Percentiles rank a stretch among this genome's conserved stretches.
phyloP scores from a whole-genome alignment of 2,329 filamentous ascomycete genomes.

The Diplocarpon mali region DNA sequence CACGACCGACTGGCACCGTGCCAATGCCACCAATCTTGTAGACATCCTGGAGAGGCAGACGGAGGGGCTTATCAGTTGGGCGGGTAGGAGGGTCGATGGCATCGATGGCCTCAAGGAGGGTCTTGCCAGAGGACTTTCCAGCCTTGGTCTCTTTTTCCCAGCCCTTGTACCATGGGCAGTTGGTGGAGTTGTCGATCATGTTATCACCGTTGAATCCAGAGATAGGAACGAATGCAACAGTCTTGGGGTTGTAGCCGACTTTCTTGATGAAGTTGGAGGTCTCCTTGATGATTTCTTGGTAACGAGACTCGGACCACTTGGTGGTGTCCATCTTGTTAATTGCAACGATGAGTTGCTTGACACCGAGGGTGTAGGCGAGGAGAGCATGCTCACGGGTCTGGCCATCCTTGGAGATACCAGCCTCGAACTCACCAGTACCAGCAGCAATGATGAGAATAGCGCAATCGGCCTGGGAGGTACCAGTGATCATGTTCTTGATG shows the following conservation, averaged over 20 bases:
- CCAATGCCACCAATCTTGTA: conserved; percentile 99
- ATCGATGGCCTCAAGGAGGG: conserved; percentile 98
- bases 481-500: conserved; percentile 99
- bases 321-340: conserved; percentile 99
- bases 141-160: conserved; percentile 98
- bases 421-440: conserved; percentile 99
- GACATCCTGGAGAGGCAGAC: conserved; percentile 99
- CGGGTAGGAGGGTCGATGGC: conserved; percentile 85
- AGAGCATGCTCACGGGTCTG: conserved; percentile 99
- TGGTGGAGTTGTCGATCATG: conserved; percentile 84
- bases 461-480: conserved; percentile 99
- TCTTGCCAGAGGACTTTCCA: conserved; percentile 84
- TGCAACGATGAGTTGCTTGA: conserved; percentile 99
- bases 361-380: conserved; percentile 99
- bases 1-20: conserved; percentile 99
- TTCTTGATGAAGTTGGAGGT: conserved; percentile 99
- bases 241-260: conserved; percentile 99
- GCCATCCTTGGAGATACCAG: conserved; percentile 99
- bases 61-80: conserved; percentile 98
- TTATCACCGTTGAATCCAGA: conserved; percentile 99
- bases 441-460: conserved; percentile 99
- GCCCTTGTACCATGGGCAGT: conserved; percentile 99
- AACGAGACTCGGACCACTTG: conserved; percentile 96
- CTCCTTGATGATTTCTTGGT: conserved; percentile 99
- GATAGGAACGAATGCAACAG: conserved; percentile 97